Conservation (phyloP, 805 yeast species). For the Candida nitratophila region DNA sequence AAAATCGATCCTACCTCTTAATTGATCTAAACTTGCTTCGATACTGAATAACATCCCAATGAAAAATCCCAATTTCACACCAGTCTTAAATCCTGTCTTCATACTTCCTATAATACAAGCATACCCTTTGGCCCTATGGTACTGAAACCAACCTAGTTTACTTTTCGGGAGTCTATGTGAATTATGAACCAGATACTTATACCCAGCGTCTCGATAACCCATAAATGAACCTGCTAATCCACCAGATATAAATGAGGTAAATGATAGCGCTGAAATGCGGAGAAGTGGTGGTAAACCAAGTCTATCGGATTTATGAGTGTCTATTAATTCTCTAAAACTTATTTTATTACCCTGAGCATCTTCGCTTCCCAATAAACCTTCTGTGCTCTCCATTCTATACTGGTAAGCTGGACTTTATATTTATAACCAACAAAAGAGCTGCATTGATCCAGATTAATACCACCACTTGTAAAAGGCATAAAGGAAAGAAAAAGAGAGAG, state of each 20-base stretch:
- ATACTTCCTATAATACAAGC: slow-evolving; percentile 56
- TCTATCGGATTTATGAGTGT: slow-evolving; percentile 25
- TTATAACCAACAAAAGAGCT: too few relatives aligned
- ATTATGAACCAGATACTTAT: slow-evolving; percentile 67
- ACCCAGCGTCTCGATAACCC: slow-evolving; percentile 50
- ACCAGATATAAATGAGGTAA: slow-evolving; percentile 35
- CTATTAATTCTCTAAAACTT: neutral
- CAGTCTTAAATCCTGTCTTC: slow-evolving; percentile 37
- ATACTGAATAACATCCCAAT: slow-evolving; percentile 47
- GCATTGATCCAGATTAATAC: too few relatives aligned
- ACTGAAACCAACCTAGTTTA: slow-evolving; percentile 83
- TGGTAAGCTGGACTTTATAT: too few relatives aligned
- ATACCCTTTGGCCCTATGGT: slow-evolving; percentile 77
- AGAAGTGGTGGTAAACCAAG: slow-evolving; percentile 43
- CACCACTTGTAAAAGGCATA: too few relatives aligned
- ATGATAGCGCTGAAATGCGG: slow-evolving; percentile 35
- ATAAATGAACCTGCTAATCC: slow-evolving; percentile 49
- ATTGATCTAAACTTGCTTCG: slow-evolving; percentile 54
- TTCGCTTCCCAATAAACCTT: too few relatives aligned
- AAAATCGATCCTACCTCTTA: slow-evolving; percentile 50
- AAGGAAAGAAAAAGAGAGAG: too few relatives aligned
- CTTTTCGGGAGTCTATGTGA: slow-evolving; percentile 74
- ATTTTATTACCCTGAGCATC: too few relatives aligned
- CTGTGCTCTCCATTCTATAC: too few relatives aligned
- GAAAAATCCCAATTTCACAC: slow-evolving; percentile 34